phyloP scores from a whole-genome alignment of 179 eudicot genomes.

The Sideroxylon spinosum region DNA sequence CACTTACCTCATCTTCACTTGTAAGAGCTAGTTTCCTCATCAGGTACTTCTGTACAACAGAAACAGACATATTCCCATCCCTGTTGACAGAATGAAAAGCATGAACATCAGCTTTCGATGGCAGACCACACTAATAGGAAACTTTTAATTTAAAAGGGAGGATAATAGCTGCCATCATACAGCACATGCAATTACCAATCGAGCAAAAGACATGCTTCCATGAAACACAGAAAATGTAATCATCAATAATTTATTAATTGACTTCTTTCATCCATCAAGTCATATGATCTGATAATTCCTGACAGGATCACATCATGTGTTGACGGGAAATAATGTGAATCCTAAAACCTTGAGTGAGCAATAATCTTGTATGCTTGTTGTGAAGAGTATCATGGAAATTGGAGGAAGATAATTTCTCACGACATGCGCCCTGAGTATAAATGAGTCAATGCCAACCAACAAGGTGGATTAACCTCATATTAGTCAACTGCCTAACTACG shows the following conservation, averaged over 20 bases:
- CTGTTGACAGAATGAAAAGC: slow-evolving; percentile 31
- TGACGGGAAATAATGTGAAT: background rate
- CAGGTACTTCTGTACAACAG: slow-evolving; percentile 70
- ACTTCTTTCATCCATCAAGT: background rate
- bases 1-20: slow-evolving; percentile 68
- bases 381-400: background rate
- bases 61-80: slow-evolving; percentile 73
- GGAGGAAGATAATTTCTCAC: too few relatives aligned
- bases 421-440: background rate
- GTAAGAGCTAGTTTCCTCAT: slow-evolving; percentile 65
- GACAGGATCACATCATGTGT: background rate
- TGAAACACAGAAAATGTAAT: background rate
- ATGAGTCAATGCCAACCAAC: too few relatives aligned
- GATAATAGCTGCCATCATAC: background rate
- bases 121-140: background rate
- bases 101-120: background rate
- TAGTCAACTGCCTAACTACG: too few relatives aligned
- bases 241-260: background rate
- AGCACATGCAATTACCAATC: background rate
- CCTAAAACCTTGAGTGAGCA: background rate
- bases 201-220: background rate
- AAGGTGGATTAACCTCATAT: too few relatives aligned
- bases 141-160: background rate
- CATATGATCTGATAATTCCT: background rate
- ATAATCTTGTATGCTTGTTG: background rate